Conservation (phyloP, 2,329 filamentous ascomycete species). For the Fusarium palustre region DNA sequence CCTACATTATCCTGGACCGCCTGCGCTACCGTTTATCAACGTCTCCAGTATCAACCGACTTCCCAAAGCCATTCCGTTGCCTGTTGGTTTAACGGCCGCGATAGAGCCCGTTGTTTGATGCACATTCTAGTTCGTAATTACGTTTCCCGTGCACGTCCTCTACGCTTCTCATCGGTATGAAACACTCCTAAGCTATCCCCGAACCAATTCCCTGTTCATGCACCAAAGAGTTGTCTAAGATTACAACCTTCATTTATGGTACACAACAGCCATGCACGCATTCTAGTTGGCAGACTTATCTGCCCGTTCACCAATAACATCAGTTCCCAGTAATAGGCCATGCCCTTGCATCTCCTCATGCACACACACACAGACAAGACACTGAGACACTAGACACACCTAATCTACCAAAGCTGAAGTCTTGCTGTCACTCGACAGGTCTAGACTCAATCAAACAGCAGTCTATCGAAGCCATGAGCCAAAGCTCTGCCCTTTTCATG, state of each 20-base stretch:
- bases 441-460: conserved; percentile 26
- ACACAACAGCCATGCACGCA: background rate
- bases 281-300: background rate
- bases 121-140: conserved; percentile 2
- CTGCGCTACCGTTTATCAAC: conserved; percentile 16
- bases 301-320: conserved; percentile 12
- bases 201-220: conserved; percentile 2
- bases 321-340: background rate
- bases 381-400: background rate
- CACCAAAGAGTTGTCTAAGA: background rate
- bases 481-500: conserved; percentile 5
- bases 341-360: conserved; percentile 8
- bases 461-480: background rate
- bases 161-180: conserved; percentile 6
- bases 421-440: conserved; percentile 22
- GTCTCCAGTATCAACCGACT: conserved; percentile 2
- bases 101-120: background rate
- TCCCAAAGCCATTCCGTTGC: background rate
- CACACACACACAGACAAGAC: background rate
- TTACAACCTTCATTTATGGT: background rate
- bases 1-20: background rate
- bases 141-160: conserved; percentile 7
- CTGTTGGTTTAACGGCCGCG: background rate
- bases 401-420: conserved; percentile 28
- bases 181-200: background rate